phyloP scores from a whole-genome alignment of 768 basidiomycete species.

The Leccinum incarnatum region DNA sequence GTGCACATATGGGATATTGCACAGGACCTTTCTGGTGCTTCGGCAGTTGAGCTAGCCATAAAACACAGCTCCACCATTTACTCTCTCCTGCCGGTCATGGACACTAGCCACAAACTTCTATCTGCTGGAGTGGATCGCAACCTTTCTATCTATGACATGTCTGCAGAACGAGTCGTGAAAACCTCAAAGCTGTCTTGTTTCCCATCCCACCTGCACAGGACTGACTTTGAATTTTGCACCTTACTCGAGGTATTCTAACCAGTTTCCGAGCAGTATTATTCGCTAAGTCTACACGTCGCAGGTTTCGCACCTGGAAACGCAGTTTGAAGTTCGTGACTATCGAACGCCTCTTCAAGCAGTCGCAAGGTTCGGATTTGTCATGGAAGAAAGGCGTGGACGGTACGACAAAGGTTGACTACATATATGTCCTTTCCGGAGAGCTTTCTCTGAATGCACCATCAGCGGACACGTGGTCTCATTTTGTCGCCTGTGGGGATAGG shows the following conservation, averaged over 20 bases:
- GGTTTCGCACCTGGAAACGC: conserved; percentile 50
- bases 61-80: conserved; percentile 44
- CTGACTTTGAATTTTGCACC: conserved; percentile 37
- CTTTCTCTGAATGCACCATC: conserved; percentile 7
- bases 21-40: conserved; percentile 32
- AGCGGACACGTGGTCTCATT: conserved; percentile 32
- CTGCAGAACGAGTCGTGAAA: conserved; percentile 42
- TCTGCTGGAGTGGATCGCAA: conserved; percentile 50
- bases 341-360: conserved; percentile 36
- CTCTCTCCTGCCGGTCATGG: conserved; percentile 41
- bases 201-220: conserved; percentile 42
- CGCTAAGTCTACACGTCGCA: conserved; percentile 15
- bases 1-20: conserved; percentile 48
- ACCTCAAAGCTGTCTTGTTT: conserved; percentile 39
- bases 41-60: conserved; percentile 34
- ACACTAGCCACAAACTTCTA: conserved; percentile 46
- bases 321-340: conserved; percentile 52
- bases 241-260: conserved; percentile 41
- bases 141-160: conserved; percentile 45
- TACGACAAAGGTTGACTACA: conserved; percentile 43
- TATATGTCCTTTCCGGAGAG: conserved; percentile 3
- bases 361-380: conserved; percentile 44
- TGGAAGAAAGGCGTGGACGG: conserved; percentile 38
- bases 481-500: conserved; percentile 44
- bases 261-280: not conserved